Evolutionary conservation across 78 protist species (phyloP).

Genomic region (Dictyostelium citrinum): DNA sequence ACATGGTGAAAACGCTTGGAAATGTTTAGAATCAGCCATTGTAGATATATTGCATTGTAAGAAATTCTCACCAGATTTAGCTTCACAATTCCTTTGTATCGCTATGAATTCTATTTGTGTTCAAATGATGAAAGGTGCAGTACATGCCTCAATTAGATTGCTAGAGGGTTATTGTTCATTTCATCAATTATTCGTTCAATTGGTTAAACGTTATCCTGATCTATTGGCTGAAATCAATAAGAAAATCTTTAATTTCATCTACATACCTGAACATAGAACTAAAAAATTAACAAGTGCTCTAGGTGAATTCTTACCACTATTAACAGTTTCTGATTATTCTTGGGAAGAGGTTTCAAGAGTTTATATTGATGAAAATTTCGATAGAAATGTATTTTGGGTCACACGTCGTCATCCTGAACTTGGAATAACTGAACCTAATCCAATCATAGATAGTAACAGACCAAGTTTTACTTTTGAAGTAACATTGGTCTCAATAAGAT

Average conservation of each 20-base stretch:
- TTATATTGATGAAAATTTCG: constrained; percentile 67
- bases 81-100: constrained; percentile 50
- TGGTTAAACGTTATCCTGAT: constrained; percentile 50
- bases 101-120: constrained; percentile 78
- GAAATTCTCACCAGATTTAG: constrained; percentile 30
- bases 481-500: constrained; percentile 45
- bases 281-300: constrained; percentile 60
- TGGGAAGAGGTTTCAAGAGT: constrained; percentile 72
- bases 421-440: constrained; percentile 20
- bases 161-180: constrained; percentile 80
- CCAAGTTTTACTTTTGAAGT: constrained; percentile 32
- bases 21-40: constrained; percentile 14
- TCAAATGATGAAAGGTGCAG: constrained; percentile 67
- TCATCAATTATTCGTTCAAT: constrained; percentile 56
- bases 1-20: constrained; percentile 75
- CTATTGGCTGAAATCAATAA: constrained; percentile 49
- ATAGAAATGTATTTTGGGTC: constrained; percentile 77
- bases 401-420: constrained; percentile 10
- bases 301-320: constrained; percentile 77
- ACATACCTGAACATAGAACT: constrained; percentile 43
- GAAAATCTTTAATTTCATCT: constrained; percentile 48
- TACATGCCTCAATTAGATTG: constrained; percentile 63
- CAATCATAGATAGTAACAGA: constrained; percentile 21
- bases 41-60: background rate
- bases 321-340: constrained; percentile 47